Percentiles rank a stretch among this genome's conserved stretches.
phyloP scores from a whole-genome alignment of 768 basidiomycete genomes.

The Trametes meyenii region DNA sequence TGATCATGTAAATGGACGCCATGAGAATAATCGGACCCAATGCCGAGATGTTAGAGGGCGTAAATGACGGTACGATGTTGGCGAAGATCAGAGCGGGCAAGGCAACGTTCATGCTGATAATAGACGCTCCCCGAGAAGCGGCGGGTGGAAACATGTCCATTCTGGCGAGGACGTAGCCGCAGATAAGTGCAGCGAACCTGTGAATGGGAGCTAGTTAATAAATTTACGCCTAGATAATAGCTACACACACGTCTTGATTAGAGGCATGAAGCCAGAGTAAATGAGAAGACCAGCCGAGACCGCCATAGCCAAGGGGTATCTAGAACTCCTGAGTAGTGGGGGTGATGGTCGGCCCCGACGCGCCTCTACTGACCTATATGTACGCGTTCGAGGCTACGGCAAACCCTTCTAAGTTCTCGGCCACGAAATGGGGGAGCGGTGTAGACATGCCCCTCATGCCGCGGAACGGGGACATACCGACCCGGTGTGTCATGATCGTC shows the following conservation, averaged over 20 bases:
- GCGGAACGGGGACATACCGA: not conserved
- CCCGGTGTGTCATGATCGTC: slow-evolving; percentile 11
- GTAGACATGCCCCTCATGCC: not conserved
- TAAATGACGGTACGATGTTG: slow-evolving; percentile 52
- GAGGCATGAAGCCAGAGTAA: slow-evolving; percentile 35
- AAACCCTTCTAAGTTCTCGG: not conserved
- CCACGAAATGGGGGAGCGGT: not conserved
- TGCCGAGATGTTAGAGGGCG: slow-evolving; percentile 45
- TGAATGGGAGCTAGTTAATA: not conserved
- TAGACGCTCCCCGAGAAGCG: slow-evolving; percentile 43
- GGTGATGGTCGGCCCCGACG: not conserved
- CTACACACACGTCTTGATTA: slow-evolving; percentile 33
- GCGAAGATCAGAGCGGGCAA: slow-evolving; percentile 51
- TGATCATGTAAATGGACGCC: slow-evolving; percentile 41
- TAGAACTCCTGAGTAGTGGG: not conserved
- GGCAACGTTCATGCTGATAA: slow-evolving; percentile 48
- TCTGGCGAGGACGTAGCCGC: slow-evolving; percentile 42
- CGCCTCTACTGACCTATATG: not conserved
- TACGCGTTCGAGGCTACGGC: not conserved
- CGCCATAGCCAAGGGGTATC: slow-evolving; percentile 18
- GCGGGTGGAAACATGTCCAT: slow-evolving; percentile 42
- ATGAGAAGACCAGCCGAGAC: slow-evolving; percentile 32
- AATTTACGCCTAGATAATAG: not conserved
- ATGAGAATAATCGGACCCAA: slow-evolving; percentile 48
- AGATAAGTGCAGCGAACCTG: slow-evolving; percentile 38